phyloP scores from a whole-genome alignment of 2,329 filamentous ascomycete genomes.

The Neonectria sp. region DNA sequence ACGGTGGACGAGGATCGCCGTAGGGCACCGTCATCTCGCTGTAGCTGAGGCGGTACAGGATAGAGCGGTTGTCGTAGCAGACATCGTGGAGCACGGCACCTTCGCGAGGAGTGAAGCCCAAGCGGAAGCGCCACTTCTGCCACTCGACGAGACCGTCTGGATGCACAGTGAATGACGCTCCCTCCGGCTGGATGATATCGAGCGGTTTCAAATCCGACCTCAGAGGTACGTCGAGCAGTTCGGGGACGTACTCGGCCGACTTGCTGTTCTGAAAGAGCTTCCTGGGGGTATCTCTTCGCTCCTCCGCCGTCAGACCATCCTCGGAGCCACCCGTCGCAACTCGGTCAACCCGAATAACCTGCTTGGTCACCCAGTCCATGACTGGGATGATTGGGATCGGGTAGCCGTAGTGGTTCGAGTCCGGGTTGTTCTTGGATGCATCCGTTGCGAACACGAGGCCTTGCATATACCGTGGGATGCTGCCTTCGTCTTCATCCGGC shows the following conservation, averaged over 20 bases:
- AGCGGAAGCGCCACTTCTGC: constrained; percentile 80
- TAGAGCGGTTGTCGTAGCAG: constrained; percentile 73
- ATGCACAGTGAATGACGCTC: constrained; percentile 74
- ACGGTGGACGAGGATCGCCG: constrained; percentile 75
- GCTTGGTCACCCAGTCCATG: constrained; percentile 69
- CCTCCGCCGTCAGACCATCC: constrained; percentile 60
- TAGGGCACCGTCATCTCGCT: constrained; percentile 82
- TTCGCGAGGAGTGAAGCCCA: constrained; percentile 79
- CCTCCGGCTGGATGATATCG: constrained; percentile 79
- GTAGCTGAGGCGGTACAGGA: constrained; percentile 77
- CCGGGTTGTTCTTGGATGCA: constrained; percentile 59
- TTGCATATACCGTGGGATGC: constrained; percentile 59
- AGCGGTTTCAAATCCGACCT: constrained; percentile 76
- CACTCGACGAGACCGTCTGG: constrained; percentile 64
- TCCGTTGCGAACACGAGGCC: constrained; percentile 66
- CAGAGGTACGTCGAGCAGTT: constrained; percentile 63
- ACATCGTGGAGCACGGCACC: constrained; percentile 81
- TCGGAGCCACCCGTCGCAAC: constrained; percentile 64
- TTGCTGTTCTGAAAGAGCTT: constrained; percentile 51
- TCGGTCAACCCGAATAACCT: constrained; percentile 71
- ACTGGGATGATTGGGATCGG: constrained; percentile 73
- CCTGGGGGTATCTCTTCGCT: constrained; percentile 56
- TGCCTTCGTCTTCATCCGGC: constrained; percentile 53
- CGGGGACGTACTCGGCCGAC: constrained; percentile 63
- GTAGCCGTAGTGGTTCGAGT: constrained; percentile 75